These are phyloP conservation scores for Aureobasidium melanogenum DNA, from an alignment of 2,329 filamentous ascomycete genomes.

Conservation along the genomic window DNA sequence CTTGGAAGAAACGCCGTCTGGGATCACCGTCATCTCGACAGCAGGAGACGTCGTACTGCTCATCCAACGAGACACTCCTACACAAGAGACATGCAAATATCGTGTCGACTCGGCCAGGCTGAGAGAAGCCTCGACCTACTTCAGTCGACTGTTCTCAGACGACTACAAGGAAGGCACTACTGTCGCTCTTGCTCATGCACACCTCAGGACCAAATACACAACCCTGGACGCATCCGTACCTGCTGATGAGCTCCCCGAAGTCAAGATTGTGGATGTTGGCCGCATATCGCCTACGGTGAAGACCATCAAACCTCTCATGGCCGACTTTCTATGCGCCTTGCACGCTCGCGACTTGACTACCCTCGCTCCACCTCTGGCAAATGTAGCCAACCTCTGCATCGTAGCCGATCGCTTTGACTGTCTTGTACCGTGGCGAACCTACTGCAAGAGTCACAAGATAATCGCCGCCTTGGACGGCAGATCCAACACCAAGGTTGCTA, in stretches of 20 bases:
- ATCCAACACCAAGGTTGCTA: conserved; percentile 31
- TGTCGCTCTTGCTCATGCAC: conserved; percentile 44
- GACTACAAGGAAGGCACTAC: conserved; percentile 54
- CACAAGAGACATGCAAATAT: conserved; percentile 45
- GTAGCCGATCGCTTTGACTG: conserved; percentile 69
- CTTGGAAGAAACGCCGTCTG: conserved; percentile 3
- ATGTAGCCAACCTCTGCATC: conserved; percentile 58
- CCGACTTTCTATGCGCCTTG: conserved; percentile 58
- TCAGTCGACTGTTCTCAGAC: conserved; percentile 56
- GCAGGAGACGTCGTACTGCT: conserved; percentile 58
- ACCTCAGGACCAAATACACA: conserved; percentile 38
- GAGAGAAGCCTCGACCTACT: conserved; percentile 58
- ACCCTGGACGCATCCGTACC: conserved; percentile 41
- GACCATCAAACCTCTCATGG: conserved; percentile 41
- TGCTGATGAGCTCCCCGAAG: conserved; percentile 48
- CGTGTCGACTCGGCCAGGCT: conserved; percentile 52
- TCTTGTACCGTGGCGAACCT: conserved; percentile 44
- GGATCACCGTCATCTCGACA: conserved; percentile 41
- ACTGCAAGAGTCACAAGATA: conserved; percentile 40
- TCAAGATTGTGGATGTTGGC: conserved; percentile 59
- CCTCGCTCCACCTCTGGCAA: conserved; percentile 43
- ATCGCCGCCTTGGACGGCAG: conserved; percentile 35
- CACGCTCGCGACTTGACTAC: conserved; percentile 45
- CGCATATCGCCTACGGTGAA: conserved; percentile 57
- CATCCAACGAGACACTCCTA: conserved; percentile 55